Evolutionary conservation across 306 rosid genomes (phyloP).

Genomic region (Trifolium dubium): DNA sequence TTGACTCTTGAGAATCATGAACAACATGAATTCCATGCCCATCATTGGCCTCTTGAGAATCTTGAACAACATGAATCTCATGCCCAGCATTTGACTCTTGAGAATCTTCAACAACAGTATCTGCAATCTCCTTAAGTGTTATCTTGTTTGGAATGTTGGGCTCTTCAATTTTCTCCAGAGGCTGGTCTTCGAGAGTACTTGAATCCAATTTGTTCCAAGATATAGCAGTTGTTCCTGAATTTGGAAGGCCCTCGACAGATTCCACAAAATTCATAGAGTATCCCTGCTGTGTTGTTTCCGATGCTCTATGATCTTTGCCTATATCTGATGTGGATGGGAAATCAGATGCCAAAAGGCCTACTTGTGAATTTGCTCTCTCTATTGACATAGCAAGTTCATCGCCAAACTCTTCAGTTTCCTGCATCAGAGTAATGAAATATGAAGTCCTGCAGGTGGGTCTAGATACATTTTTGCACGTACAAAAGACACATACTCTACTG

Average conservation of each 20-base stretch:
- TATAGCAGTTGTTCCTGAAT: constrained; percentile 33
- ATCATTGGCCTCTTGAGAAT: constrained; percentile 57
- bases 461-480: not conserved
- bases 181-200: constrained; percentile 36
- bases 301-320: constrained; percentile 37
- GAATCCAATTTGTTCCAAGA: constrained; percentile 35
- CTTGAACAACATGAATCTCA: constrained; percentile 50
- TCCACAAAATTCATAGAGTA: constrained; percentile 34
- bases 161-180: constrained; percentile 37
- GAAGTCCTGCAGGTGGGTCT: not conserved
- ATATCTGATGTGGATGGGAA: constrained; percentile 46
- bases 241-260: constrained; percentile 30
- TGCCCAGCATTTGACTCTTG: constrained; percentile 48
- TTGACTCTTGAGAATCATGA: constrained; percentile 60
- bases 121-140: too few species aligned
- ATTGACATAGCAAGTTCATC: constrained; percentile 51
- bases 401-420: constrained; percentile 62
- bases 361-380: constrained; percentile 41
- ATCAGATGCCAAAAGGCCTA: constrained; percentile 39
- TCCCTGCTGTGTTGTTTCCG: constrained; percentile 44
- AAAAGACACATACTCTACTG: constrained; percentile 7
- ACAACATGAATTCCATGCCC: constrained; percentile 46
- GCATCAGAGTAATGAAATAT: constrained; percentile 37
- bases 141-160: constrained; percentile 39
- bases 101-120: constrained; percentile 65